phyloP scores from a whole-genome alignment of 1,284 basidiomycete genomes.

The Sanghuangporus sanghuang region DNA sequence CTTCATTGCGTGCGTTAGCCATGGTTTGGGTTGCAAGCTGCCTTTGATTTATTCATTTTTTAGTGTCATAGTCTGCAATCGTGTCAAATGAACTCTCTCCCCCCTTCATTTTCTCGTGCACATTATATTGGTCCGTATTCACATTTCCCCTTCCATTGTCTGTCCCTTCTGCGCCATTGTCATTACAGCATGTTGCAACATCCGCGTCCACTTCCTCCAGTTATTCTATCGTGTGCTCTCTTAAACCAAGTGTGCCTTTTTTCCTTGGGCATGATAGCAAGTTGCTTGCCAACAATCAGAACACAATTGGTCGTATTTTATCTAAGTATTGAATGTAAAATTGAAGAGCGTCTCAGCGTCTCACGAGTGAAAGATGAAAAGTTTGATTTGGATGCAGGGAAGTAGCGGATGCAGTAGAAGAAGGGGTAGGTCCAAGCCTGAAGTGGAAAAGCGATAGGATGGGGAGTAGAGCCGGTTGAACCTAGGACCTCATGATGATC shows the following conservation, averaged over 20 bases:
- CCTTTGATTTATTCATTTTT: slow-evolving; percentile 20
- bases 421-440: background rate
- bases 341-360: background rate
- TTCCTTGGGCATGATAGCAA: background rate
- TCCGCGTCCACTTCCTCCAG: slow-evolving; percentile 29
- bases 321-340: slow-evolving; percentile 7
- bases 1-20: slow-evolving; percentile 12
- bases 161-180: slow-evolving; percentile 31
- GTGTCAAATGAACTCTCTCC: slow-evolving; percentile 16
- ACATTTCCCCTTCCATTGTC: slow-evolving; percentile 25
- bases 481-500: background rate
- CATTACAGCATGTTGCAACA: slow-evolving; percentile 45
- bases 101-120: slow-evolving; percentile 15
- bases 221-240: slow-evolving; percentile 33
- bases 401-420: slow-evolving; percentile 4
- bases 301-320: slow-evolving; percentile 9
- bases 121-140: slow-evolving; percentile 25
- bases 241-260: background rate
- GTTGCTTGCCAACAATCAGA: background rate
- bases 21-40: slow-evolving; percentile 8
- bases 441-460: background rate
- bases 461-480: background rate
- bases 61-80: slow-evolving; percentile 10
- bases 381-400: background rate
- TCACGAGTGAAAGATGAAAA: slow-evolving; percentile 13